phyloP scores from a whole-genome alignment of 345 rosid genomes.

The Populus davidiana region DNA sequence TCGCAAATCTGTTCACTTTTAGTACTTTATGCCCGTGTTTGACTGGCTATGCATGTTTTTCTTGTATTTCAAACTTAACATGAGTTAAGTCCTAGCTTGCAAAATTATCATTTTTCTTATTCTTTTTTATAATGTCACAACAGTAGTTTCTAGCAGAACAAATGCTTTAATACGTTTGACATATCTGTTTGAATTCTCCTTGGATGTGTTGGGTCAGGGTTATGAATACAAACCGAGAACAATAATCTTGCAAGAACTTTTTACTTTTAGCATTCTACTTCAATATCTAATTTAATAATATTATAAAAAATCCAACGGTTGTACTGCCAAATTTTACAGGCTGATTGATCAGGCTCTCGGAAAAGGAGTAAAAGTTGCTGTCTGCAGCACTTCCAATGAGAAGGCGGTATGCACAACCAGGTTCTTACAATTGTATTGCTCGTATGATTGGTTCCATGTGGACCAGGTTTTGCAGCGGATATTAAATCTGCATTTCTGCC shows the following conservation, averaged over 20 bases:
- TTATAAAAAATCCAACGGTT: neutral
- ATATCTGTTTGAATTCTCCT: neutral
- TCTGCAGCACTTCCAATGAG: slow-evolving; percentile 95
- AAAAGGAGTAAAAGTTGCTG: slow-evolving; percentile 82
- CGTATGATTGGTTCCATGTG: slow-evolving; percentile 3
- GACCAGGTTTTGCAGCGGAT: neutral
- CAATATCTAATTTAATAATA: neutral
- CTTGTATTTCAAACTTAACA: neutral
- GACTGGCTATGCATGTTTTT: neutral
- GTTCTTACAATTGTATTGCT: slow-evolving; percentile 44
- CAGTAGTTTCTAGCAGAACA: neutral
- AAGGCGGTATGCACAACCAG: slow-evolving; percentile 90
- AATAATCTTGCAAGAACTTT: neutral
- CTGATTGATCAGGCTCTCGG: slow-evolving; percentile 83
- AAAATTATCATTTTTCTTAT: neutral
- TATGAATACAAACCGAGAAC: neutral
- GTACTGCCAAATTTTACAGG: slow-evolving; percentile 38
- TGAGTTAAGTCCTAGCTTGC: neutral
- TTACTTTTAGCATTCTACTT: neutral
- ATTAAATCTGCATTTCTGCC: neutral
- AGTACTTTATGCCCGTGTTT: slow-evolving; percentile 2
- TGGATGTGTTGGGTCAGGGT: neutral
- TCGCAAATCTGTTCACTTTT: slow-evolving; percentile 3
- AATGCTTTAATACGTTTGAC: neutral
- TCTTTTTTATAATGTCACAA: neutral